Base-by-base conservation (phyloP, 2,329 filamentous ascomycete species). In the Mollisiaceae sp. region DNA sequence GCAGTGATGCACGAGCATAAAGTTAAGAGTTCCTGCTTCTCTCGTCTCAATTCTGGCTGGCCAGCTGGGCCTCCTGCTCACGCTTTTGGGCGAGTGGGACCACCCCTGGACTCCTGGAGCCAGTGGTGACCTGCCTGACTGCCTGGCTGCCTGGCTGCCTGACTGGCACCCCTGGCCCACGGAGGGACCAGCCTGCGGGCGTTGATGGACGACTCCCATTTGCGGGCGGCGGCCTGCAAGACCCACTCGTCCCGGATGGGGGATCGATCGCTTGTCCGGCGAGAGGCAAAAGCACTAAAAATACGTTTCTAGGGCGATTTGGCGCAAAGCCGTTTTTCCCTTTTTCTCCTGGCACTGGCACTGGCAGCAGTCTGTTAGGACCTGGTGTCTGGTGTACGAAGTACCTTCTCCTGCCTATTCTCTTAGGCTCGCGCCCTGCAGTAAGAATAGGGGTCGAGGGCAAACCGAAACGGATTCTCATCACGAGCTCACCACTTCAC, bases 251-350 rank as follows among this genome's bases (percentile, higher is more conserved):
- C n/a, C 8, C 50, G 50, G 14, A 54, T n/a, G 18, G 20, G 39
- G 63, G 39, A 55, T 55, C 22, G 52, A 58, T 50, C 52, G 50
- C 12, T 36, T 32, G 20, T 4, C 14, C 12, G 57, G 57, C 8
- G 12, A 18, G 9, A 47, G 38, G 39, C 50, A 58, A 65, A 64
- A 6, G 50, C 27, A 39, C 62, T 64, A 64, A 64, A 64, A 64
- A 64, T 64, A 64, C 56, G 27, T 54, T 54, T 35, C 50, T 24
- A 27, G 50, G 50, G 24, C 12, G 27, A 54, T 35, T 18, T 32
- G 50, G 27, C 27, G 12, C 22, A 27, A 18, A 4, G 50, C 24
- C 50, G 47, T 14, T 52, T 24, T 15, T 27, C 24, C 32, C 32
- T n/a, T n/a, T n/a, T n/a, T n/a, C n/a, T n/a, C n/a, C n/a, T n/a